Base-by-base conservation (phyloP, 352 stramenopile genomes). In the Phytophthora kernoviae region DNA sequence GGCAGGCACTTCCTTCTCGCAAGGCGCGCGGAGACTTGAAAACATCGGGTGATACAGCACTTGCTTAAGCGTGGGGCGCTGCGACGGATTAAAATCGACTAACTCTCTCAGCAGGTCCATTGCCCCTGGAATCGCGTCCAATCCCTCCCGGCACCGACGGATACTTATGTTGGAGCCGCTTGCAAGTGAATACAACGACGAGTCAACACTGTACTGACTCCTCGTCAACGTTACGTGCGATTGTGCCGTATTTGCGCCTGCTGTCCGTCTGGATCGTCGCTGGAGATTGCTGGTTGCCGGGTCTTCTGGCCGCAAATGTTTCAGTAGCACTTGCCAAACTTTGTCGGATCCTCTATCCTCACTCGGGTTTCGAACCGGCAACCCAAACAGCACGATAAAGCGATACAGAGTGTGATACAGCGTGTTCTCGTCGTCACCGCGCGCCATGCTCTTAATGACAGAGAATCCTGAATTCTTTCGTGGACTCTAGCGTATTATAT, bases 361-460 rank as follows among this genome's bases (percentile, higher is more conserved):
- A 36, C 69, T 86, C 21, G 84, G 80, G 15, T 89, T 86, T 55
- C 57, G 42, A 9, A 56, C 36, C 7, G 87, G 94, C 27, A 99
- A 68, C 4, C 96, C 97, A 77, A 99, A 98, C 0, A 99, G 77
- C 26, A 99, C 97, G 22, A 98, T 49, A 56, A 88, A 99, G 15
- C 96, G 91, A 69, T 99, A 99, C 5, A 99, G 69, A 12, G 96
- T 99, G 73, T 99, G 81, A 45, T 96, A 97, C 5, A 99, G 71
- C 6, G 93, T 88, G 30, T 95, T 81, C 27, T 97, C 90, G 2
- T 80, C 70, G 52, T 91, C 77, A 43, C 82, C 75, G 27, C 70
- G 62, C 21, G 75, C 66, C 20, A 91, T 73, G 27, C 75, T 73
- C 14, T 77, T 83, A 42, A 96, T 68, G 10, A 95, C 77, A 10